Conservation (phyloP, 2,329 filamentous ascomycete species). For the Botrytis galanthina region DNA sequence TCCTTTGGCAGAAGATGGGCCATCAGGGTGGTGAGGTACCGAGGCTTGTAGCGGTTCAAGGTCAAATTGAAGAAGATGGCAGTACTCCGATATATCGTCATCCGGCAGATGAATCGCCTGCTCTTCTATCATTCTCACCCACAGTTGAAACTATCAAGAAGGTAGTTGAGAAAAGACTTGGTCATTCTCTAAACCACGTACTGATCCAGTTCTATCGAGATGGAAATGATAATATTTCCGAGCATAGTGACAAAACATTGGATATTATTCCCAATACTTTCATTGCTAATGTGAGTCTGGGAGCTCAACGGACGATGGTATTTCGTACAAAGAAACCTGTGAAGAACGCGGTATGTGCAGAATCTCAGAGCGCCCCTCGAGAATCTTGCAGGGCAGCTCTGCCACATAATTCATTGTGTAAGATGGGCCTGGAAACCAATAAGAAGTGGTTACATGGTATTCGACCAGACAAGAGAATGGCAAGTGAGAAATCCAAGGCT, state of each 20-base stretch:
- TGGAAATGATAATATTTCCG: conserved; percentile 87
- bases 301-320: conserved; percentile 85
- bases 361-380: conserved; percentile 28
- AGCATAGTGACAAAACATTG: conserved; percentile 95
- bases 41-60: conserved; percentile 86
- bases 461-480: conserved; percentile 74
- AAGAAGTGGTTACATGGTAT: conserved; percentile 90
- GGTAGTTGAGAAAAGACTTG: conserved; percentile 68
- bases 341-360: conserved; percentile 39
- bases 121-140: conserved; percentile 71
- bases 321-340: conserved; percentile 74
- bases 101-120: conserved; percentile 82
- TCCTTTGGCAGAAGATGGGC: conserved; percentile 87
- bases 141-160: conserved; percentile 67
- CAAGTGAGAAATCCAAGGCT: conserved; percentile 61
- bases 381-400: conserved; percentile 61
- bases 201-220: conserved; percentile 91
- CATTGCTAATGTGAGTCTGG: conserved; percentile 93
- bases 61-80: conserved; percentile 64
- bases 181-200: conserved; percentile 84
- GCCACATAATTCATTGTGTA: conserved; percentile 85
- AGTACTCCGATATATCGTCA: conserved; percentile 90
- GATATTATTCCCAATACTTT: conserved; percentile 79
- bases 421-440: conserved; percentile 79
- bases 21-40: conserved; percentile 91